Conservation (phyloP, 164 flowering plant genomes). For the Tinospora cordifolia region DNA sequence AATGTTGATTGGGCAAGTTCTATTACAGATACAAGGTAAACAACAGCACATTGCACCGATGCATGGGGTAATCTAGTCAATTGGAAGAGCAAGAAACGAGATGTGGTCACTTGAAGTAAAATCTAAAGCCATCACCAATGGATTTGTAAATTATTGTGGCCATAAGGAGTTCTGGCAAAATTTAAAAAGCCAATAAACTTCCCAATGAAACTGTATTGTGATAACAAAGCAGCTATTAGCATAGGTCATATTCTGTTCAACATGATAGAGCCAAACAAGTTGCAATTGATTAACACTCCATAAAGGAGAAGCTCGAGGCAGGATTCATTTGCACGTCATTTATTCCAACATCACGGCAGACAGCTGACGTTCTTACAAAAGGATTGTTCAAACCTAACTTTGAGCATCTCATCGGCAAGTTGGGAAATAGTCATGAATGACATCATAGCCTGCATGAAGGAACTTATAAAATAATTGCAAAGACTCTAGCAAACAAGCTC, state of each 20-base stretch:
- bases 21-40: too few species aligned
- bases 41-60: too few species aligned
- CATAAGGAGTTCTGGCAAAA: not conserved
- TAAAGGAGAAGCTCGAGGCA: not conserved
- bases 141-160: too few species aligned
- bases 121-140: not conserved
- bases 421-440: too few species aligned
- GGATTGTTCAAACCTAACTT: not conserved
- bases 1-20: too few species aligned
- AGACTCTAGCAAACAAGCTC: too few species aligned
- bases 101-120: not conserved
- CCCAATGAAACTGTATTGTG: not conserved
- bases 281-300: not conserved
- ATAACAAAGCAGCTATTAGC: too few species aligned
- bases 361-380: not conserved
- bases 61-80: not conserved
- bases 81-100: constrained; percentile 6
- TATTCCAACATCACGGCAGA: not conserved
- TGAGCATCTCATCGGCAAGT: too few species aligned
- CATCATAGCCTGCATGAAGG: too few species aligned
- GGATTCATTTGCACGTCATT: not conserved
- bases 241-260: not conserved
- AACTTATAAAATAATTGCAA: too few species aligned
- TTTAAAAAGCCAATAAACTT: not conserved
- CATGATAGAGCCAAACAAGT: not conserved